phyloP scores from a whole-genome alignment of 2,329 filamentous ascomycete species.

The Talaromyces funiculosus region DNA sequence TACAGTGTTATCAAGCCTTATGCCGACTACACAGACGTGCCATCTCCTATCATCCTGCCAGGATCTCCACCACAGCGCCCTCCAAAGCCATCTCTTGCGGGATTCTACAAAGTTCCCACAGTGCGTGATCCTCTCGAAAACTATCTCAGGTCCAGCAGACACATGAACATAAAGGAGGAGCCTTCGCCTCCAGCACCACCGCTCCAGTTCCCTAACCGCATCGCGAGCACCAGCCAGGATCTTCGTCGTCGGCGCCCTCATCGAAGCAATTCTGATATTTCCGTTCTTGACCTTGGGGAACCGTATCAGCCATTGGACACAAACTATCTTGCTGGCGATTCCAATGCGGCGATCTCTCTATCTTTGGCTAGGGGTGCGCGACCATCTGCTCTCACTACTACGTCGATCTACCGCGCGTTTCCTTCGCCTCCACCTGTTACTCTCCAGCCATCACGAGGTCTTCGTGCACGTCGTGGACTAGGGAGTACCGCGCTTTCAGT shows the following conservation, averaged over 20 bases:
- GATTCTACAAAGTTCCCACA: slow-evolving; percentile 1
- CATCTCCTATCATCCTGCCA: slow-evolving; percentile 9
- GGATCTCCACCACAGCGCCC: slow-evolving; percentile 10
- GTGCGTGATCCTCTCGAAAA: not conserved
- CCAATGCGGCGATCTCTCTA: not conserved
- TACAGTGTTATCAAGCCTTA: slow-evolving; percentile 4
- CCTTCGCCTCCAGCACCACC: not conserved
- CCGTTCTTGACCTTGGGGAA: slow-evolving; percentile 2
- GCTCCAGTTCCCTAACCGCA: not conserved
- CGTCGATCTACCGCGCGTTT: not conserved
- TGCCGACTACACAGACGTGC: slow-evolving; percentile 6
- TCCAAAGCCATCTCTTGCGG: slow-evolving; percentile 1
- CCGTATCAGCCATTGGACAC: not conserved
- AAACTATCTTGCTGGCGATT: not conserved
- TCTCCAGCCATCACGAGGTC: not conserved
- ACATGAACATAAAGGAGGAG: not conserved
- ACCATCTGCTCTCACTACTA: not conserved
- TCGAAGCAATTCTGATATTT: slow-evolving; percentile 13
- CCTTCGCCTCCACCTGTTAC: not conserved
- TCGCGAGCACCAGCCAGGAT: not conserved
- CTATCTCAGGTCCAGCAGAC: no score
- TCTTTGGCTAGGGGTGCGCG: not conserved
- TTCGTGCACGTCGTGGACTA: not conserved
- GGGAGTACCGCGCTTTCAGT: not conserved
- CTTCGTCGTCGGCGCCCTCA: not conserved